Evolutionary conservation across 192 early-diverging fungal genomes (phyloP).

Genomic region (Obelidium mucronatum): DNA sequence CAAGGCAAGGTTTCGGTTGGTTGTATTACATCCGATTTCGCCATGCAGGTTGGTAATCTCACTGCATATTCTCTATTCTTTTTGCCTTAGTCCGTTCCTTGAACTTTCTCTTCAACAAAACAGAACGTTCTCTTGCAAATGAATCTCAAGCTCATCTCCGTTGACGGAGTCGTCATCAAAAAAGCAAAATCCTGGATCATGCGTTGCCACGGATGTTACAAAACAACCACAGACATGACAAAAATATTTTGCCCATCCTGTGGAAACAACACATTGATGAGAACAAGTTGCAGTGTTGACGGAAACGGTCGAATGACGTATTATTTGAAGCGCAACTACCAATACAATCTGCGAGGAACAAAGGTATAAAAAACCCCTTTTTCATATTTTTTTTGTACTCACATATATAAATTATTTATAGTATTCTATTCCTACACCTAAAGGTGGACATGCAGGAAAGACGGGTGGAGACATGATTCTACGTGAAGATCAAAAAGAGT

Average conservation of each 20-base stretch:
- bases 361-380: conserved; percentile 54
- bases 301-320: conserved; percentile 79
- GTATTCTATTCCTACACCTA: conserved; percentile 85
- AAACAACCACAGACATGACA: conserved; percentile 85
- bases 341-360: conserved; percentile 88
- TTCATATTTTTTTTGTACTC: neutral
- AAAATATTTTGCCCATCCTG: conserved; percentile 94
- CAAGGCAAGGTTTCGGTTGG: conserved; percentile 71
- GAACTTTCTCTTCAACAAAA: neutral
- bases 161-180: conserved; percentile 81
- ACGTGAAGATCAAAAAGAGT: conserved; percentile 93
- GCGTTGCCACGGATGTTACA: conserved; percentile 93
- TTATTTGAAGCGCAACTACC: conserved; percentile 90
- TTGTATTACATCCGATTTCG: conserved; percentile 91
- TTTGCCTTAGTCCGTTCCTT: neutral
- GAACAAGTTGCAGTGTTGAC: conserved; percentile 82
- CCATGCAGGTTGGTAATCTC: conserved; percentile 75
- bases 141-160: conserved; percentile 81
- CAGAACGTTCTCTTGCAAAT: conserved; percentile 94
- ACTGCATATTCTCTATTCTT: neutral
- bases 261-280: conserved; percentile 86
- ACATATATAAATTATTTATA: conserved; percentile 9
- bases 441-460: conserved; percentile 68
- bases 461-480: conserved; percentile 75
- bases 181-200: conserved; percentile 87